phyloP scores from a whole-genome alignment of 2,329 filamentous ascomycete species.

The Colletotrichum liaoningense region DNA sequence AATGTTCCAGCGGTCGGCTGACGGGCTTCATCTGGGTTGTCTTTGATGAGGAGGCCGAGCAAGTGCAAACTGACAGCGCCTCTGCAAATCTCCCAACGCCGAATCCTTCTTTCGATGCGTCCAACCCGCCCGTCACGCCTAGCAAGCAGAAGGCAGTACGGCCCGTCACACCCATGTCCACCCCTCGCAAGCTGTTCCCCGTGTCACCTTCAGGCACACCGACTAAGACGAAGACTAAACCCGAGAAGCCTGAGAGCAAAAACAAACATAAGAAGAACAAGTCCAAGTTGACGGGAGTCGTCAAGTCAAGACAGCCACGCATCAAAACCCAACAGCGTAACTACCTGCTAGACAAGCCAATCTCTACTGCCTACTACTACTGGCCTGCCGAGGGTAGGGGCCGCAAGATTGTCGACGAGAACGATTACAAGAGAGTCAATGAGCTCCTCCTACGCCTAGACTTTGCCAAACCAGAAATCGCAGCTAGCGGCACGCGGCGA shows the following conservation, averaged over 20 bases:
- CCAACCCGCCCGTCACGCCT: constrained; percentile 45
- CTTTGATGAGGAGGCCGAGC: constrained; percentile 66
- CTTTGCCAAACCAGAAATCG: constrained; percentile 74
- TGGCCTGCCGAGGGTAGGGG: constrained; percentile 75
- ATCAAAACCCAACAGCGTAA: constrained; percentile 70
- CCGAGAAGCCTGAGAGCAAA: constrained; percentile 39
- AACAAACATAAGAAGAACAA: constrained; percentile 57
- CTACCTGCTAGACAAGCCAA: constrained; percentile 61
- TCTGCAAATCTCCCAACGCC: constrained; percentile 41
- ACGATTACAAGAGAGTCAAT: constrained; percentile 73
- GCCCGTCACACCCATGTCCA: constrained; percentile 45
- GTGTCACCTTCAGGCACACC: constrained; percentile 5
- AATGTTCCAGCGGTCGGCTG: constrained; percentile 91
- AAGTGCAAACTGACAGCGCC: neutral
- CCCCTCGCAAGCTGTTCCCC: constrained; percentile 47
- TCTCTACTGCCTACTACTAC: constrained; percentile 70
- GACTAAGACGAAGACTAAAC: constrained; percentile 52
- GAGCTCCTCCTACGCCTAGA: constrained; percentile 80
- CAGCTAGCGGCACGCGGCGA: constrained; percentile 72
- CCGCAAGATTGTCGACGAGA: constrained; percentile 70
- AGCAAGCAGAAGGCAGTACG: constrained; percentile 40
- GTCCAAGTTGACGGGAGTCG: constrained; percentile 65
- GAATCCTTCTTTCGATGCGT: constrained; percentile 42
- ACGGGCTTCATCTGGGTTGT: constrained; percentile 97
- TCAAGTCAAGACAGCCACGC: constrained; percentile 72